Percentiles rank a stretch among this genome's conserved stretches.
Evolutionary conservation across 2,329 filamentous ascomycete genomes (phyloP).

Genomic region (Beauveria scarabaeidicola): DNA sequence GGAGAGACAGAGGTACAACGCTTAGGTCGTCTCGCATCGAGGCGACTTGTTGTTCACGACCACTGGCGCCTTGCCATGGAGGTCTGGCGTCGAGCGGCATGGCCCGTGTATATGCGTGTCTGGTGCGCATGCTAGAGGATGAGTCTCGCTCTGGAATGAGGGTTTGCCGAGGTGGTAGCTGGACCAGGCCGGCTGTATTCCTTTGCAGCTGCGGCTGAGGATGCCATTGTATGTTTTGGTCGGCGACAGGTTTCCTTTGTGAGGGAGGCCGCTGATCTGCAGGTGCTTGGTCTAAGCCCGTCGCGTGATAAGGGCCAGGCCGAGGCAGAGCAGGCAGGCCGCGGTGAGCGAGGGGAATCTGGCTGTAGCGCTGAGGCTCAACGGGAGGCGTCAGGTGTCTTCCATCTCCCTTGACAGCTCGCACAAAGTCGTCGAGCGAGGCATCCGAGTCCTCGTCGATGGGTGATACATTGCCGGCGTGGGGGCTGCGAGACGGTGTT

Average conservation of each 20-base stretch:
- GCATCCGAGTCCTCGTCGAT: constrained; percentile 37
- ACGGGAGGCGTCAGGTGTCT: neutral
- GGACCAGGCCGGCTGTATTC: neutral
- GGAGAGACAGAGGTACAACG: constrained; percentile 48
- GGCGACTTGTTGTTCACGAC: constrained; percentile 54
- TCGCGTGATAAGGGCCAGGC: neutral
- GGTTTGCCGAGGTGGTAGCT: constrained; percentile 7
- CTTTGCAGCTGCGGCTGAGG: neutral
- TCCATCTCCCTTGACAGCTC: constrained; percentile 5
- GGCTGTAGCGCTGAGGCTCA: neutral
- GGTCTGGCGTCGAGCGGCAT: constrained; percentile 38
- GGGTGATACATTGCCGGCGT: constrained; percentile 39
- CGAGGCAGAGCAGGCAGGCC: neutral
- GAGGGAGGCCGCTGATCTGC: neutral
- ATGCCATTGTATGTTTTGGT: neutral
- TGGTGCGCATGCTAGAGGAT: constrained; percentile 27
- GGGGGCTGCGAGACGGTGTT: constrained; percentile 16
- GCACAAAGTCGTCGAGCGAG: neutral
- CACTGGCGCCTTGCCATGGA: constrained; percentile 66
- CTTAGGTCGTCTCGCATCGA: constrained; percentile 54
- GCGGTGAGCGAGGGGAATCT: neutral
- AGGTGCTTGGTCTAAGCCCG: neutral
- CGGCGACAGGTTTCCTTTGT: neutral
- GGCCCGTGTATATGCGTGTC: constrained; percentile 27
- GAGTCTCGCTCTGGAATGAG: neutral